Percentiles rank a stretch among this genome's conserved stretches.
phyloP scores from a whole-genome alignment of 2,329 filamentous ascomycete species.

The Paecilomyces fulvus region DNA sequence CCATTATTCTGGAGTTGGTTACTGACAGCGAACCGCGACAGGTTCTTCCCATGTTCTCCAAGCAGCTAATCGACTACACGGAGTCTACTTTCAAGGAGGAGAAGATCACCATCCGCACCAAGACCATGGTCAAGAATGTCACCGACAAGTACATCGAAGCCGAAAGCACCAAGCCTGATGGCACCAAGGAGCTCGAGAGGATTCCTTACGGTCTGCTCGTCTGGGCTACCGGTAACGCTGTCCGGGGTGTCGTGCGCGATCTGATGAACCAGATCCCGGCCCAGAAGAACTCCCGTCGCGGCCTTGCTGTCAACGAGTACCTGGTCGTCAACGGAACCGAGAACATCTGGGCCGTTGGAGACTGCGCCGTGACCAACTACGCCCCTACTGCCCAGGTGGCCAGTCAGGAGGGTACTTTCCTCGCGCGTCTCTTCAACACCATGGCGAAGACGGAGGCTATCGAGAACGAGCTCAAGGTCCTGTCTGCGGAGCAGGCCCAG shows the following conservation, averaged over 20 bases:
- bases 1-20: neutral
- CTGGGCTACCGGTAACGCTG: constrained; percentile 95
- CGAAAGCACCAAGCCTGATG: constrained; percentile 71
- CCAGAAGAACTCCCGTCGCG: constrained; percentile 89
- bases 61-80: constrained; percentile 98
- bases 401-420: constrained; percentile 88
- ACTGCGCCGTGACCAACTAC: constrained; percentile 96
- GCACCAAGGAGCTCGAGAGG: constrained; percentile 68
- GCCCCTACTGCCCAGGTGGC: constrained; percentile 96
- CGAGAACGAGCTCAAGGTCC: constrained; percentile 63
- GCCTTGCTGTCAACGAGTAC: constrained; percentile 96
- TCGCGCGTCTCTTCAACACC: constrained; percentile 94
- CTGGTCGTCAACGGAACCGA: constrained; percentile 94
- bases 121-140: constrained; percentile 98
- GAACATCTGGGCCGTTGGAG: constrained; percentile 95
- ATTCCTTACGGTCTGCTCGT: constrained; percentile 95
- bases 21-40: constrained; percentile 11
- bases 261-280: constrained; percentile 87
- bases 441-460: constrained; percentile 91
- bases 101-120: constrained; percentile 93
- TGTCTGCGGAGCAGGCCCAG: constrained; percentile 58
- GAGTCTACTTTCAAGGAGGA: constrained; percentile 99
- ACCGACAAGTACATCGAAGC: constrained; percentile 90
- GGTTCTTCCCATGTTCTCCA: constrained; percentile 93
- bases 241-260: constrained; percentile 82